Percentiles rank a stretch among this genome's conserved stretches.
Evolutionary conservation across 768 basidiomycete genomes (phyloP).

Genomic region (Lactarius indigo): DNA sequence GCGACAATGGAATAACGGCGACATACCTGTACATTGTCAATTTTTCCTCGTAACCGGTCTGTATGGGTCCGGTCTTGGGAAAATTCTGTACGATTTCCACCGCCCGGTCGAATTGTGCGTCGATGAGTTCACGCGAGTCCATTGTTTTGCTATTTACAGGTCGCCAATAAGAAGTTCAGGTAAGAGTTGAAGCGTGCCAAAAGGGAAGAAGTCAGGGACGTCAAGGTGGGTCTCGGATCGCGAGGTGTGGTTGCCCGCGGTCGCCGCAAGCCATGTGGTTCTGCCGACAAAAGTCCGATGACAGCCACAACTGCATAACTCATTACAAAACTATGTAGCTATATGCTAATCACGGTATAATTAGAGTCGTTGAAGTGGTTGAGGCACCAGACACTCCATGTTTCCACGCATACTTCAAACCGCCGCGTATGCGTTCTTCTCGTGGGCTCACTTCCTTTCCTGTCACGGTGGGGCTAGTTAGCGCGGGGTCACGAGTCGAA

Average conservation of each 20-base stretch:
- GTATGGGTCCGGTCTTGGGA: slow-evolving; percentile 92
- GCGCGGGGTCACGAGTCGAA: neutral
- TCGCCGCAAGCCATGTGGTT: neutral
- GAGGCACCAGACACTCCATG: slow-evolving; percentile 46
- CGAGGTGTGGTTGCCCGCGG: neutral
- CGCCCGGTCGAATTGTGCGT: slow-evolving; percentile 87
- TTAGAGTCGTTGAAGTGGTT: neutral
- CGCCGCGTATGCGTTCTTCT: slow-evolving; percentile 64
- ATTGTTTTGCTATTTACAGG: slow-evolving; percentile 33
- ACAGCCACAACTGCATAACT: neutral
- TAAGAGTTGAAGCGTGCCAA: neutral
- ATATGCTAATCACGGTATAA: slow-evolving; percentile 7
- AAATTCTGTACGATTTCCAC: slow-evolving; percentile 92
- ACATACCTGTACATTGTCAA: slow-evolving; percentile 85
- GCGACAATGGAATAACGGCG: neutral
- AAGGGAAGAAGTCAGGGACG: neutral
- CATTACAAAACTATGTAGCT: slow-evolving; percentile 1
- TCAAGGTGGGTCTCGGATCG: neutral
- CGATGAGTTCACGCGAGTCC: slow-evolving; percentile 65
- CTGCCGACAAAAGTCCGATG: neutral
- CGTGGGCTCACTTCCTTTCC: slow-evolving; percentile 57
- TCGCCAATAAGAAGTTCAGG: neutral
- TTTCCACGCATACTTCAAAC: slow-evolving; percentile 72
- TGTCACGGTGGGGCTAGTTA: slow-evolving; percentile 29
- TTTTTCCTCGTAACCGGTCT: slow-evolving; percentile 95